Conservation (phyloP, 2,329 filamentous ascomycete genomes). For the Parastagonospora avenae region DNA sequence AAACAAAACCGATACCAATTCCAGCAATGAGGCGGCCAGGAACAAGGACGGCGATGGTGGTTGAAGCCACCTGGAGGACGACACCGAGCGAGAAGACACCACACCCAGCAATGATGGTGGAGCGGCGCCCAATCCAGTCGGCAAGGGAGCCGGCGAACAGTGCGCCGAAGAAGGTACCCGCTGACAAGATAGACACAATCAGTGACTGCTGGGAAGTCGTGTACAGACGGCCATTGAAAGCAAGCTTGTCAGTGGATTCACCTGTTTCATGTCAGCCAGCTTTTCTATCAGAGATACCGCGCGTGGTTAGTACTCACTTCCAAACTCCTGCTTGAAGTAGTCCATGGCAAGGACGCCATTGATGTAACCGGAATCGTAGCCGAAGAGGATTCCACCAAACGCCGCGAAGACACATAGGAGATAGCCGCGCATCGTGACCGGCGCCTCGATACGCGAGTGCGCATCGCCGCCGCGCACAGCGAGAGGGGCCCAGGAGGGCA, state of each 20-base stretch:
- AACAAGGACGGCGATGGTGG: constrained; percentile 41
- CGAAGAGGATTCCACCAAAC: constrained; percentile 72
- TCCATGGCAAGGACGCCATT: constrained; percentile 63
- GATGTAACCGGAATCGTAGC: constrained; percentile 80
- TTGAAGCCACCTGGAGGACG: constrained; percentile 44
- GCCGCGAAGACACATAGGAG: constrained; percentile 54
- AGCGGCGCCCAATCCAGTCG: constrained; percentile 72
- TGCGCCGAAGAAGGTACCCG: constrained; percentile 79
- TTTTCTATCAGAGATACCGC: background rate
- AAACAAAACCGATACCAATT: constrained; percentile 48
- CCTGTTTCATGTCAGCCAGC: constrained; percentile 53
- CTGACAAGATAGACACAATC: constrained; percentile 82
- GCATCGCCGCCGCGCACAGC: constrained; percentile 41
- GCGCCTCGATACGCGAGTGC: constrained; percentile 59
- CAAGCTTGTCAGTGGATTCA: constrained; percentile 53
- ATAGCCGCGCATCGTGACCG: constrained; percentile 54
- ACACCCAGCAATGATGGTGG: constrained; percentile 57
- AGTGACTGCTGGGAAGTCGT: constrained; percentile 64
- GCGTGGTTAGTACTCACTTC: constrained; percentile 42
- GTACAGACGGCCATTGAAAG: constrained; percentile 43
- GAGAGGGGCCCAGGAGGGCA: constrained; percentile 33
- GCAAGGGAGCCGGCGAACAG: constrained; percentile 70
- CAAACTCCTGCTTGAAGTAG: constrained; percentile 43
- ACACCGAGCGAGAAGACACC: constrained; percentile 47
- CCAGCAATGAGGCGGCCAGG: constrained; percentile 47